phyloP scores from a whole-genome alignment of 1,284 basidiomycete genomes.

The Gomphus bonarii region DNA sequence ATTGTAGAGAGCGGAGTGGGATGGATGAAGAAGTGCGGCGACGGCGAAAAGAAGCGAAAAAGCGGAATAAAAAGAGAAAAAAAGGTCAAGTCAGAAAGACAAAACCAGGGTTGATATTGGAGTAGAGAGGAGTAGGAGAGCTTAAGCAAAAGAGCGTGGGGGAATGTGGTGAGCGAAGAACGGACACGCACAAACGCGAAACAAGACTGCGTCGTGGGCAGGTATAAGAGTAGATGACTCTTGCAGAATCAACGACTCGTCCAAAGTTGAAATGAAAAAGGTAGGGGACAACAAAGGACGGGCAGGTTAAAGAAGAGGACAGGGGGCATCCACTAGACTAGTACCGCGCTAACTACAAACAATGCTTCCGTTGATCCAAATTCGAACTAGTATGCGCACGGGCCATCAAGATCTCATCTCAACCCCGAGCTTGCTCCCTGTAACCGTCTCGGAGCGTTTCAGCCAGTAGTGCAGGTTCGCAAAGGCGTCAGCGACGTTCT shows the following conservation, averaged over 20 bases:
- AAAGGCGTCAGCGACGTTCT: not conserved
- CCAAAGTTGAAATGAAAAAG: slow-evolving; percentile 5
- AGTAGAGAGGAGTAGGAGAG: not conserved
- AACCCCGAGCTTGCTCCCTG: not conserved
- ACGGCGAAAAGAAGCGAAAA: slow-evolving; percentile 20
- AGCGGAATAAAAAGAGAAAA: slow-evolving; percentile 17
- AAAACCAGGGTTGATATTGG: not conserved
- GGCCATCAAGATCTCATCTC: not conserved
- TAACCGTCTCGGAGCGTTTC: not conserved
- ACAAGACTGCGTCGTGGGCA: slow-evolving; percentile 1
- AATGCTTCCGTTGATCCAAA: not conserved
- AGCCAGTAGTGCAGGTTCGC: not conserved
- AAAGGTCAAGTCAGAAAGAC: slow-evolving; percentile 11
- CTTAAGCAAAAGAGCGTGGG: slow-evolving; percentile 11
- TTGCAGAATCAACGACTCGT: slow-evolving; percentile 8
- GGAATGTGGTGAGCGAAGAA: slow-evolving; percentile 11
- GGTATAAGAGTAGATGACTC: slow-evolving; percentile 6
- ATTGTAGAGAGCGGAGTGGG: slow-evolving; percentile 1
- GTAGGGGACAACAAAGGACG: not conserved
- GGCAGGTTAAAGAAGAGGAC: slow-evolving; percentile 1
- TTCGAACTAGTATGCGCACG: not conserved
- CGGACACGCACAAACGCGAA: slow-evolving; percentile 10
- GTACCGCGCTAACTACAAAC: not conserved
- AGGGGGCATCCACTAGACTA: not conserved
- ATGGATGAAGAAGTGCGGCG: slow-evolving; percentile 13